Percentiles rank a stretch among this genome's conserved stretches.
Evolutionary conservation across 495 filamentous ascomycete genomes (phyloP).

Genomic region (Annulohypoxylon bovei): DNA sequence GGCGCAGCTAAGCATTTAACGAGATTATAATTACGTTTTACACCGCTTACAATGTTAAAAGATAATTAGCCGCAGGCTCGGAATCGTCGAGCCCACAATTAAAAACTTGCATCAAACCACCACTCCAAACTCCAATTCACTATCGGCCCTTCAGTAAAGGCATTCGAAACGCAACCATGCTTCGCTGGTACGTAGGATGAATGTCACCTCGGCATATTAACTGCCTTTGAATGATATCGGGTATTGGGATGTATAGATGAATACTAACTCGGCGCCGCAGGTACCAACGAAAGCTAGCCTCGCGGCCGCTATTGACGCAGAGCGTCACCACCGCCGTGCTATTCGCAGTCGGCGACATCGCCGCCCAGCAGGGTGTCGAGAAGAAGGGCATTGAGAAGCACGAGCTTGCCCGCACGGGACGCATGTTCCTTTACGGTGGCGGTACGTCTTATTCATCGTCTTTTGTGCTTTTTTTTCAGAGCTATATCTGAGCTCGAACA

Average conservation of each 20-base stretch:
- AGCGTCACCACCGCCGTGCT: constrained; percentile 86
- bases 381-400: constrained; percentile 80
- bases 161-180: constrained; percentile 40
- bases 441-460: constrained; percentile 59
- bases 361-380: constrained; percentile 96
- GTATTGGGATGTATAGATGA: background rate
- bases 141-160: constrained; percentile 31
- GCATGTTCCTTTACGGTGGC: constrained; percentile 94
- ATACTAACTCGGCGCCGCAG: constrained; percentile 57
- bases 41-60: background rate
- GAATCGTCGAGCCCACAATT: constrained; percentile 12
- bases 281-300: constrained; percentile 87
- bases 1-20: constrained; percentile 4
- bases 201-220: constrained; percentile 28
- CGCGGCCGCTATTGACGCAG: constrained; percentile 86
- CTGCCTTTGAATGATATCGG: background rate
- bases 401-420: constrained; percentile 79
- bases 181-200: constrained; percentile 45
- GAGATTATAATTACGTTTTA: background rate
- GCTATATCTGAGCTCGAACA: background rate
- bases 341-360: constrained; percentile 88
- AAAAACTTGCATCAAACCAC: constrained; percentile 38
- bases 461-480: constrained; percentile 9
- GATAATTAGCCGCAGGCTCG: background rate
- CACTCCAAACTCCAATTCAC: constrained; percentile 34